Conservation (phyloP, 306 rosid genomes). For the Quercus rubra region DNA sequence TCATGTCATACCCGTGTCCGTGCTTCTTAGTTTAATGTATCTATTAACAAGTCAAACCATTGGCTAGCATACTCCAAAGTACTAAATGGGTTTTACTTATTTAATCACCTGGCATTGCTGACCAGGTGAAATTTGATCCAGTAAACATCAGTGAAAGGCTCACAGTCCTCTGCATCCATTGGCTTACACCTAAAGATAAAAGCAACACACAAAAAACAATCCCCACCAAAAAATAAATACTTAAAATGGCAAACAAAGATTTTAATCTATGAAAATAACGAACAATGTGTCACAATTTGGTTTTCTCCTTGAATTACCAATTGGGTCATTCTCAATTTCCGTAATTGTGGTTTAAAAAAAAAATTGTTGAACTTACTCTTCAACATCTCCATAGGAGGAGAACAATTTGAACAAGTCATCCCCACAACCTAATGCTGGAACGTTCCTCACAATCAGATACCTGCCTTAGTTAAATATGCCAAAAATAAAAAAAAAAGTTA, state of each 20-base stretch:
- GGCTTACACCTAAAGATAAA: constrained; percentile 61
- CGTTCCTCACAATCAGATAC: constrained; percentile 76
- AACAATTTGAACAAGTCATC: constrained; percentile 64
- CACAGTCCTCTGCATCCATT: constrained; percentile 92
- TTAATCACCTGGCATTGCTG: constrained; percentile 72
- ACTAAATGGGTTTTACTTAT: too few species aligned
- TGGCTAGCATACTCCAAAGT: neutral
- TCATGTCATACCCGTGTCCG: too few species aligned
- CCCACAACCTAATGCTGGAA: constrained; percentile 87
- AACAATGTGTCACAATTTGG: too few species aligned
- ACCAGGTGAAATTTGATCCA: constrained; percentile 71
- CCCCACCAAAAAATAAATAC: too few species aligned
- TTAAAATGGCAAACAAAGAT: too few species aligned
- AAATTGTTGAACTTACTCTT: constrained; percentile 45
- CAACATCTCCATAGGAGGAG: constrained; percentile 72
- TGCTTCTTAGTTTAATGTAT: too few species aligned
- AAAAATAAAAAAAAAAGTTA: neutral
- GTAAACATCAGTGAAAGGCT: constrained; percentile 78
- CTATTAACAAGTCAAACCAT: too few species aligned
- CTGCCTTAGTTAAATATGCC: constrained; percentile 16
- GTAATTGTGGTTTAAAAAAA: too few species aligned
- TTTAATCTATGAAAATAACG: too few species aligned
- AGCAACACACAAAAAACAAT: too few species aligned
- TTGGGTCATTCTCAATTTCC: too few species aligned
- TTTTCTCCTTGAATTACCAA: too few species aligned